These are phyloP conservation scores for Malus sylvestris DNA, from an alignment of 306 rosid genomes.

Conservation along the genomic window DNA sequence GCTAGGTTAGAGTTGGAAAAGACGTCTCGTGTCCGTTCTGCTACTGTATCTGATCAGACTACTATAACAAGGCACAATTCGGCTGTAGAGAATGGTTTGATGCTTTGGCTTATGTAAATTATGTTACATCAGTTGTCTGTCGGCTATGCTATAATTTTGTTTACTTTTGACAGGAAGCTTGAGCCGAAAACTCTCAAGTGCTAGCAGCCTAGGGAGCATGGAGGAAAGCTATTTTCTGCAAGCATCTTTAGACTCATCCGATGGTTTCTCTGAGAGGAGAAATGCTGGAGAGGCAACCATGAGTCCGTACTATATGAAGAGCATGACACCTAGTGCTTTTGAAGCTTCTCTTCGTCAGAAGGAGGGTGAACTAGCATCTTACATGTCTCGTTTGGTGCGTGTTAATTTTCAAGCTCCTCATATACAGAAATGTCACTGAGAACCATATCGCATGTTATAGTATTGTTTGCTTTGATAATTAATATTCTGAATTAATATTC, in stretches of 20 bases:
- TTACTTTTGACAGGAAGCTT: slow-evolving; percentile 54
- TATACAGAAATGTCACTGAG: not conserved
- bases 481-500: slow-evolving; percentile 1
- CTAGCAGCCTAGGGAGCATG: slow-evolving; percentile 88
- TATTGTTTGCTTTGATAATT: not conserved
- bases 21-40: slow-evolving; percentile 42
- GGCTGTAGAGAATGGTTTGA: slow-evolving; percentile 75
- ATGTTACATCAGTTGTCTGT: slow-evolving; percentile 12
- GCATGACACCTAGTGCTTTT: slow-evolving; percentile 88
- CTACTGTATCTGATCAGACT: slow-evolving; percentile 51
- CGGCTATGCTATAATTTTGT: slow-evolving; percentile 12
- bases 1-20: slow-evolving; percentile 87
- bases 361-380: slow-evolving; percentile 99
- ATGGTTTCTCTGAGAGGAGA: slow-evolving; percentile 64
- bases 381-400: slow-evolving; percentile 91
- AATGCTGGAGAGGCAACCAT: slow-evolving; percentile 58
- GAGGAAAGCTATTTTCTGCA: slow-evolving; percentile 97
- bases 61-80: slow-evolving; percentile 45
- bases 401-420: slow-evolving; percentile 12
- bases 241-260: slow-evolving; percentile 88
- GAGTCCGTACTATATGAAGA: slow-evolving; percentile 91
- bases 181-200: slow-evolving; percentile 70
- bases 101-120: slow-evolving; percentile 11
- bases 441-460: not conserved
- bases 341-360: slow-evolving; percentile 97